These are phyloP conservation scores for Kwoniella bestiolae DNA, from an alignment of 768 basidiomycete genomes.

Conservation along the genomic window DNA sequence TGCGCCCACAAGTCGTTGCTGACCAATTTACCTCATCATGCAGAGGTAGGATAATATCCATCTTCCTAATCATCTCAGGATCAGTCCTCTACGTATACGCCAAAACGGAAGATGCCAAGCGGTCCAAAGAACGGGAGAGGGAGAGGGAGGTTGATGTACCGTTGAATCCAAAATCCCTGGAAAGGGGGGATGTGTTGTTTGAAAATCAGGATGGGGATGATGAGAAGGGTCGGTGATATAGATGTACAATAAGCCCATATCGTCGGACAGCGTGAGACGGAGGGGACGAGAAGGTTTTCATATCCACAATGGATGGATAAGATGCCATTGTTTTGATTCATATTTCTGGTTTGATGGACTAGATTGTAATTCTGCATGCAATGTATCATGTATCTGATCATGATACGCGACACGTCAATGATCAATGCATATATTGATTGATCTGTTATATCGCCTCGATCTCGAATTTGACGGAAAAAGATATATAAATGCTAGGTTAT, in stretches of 20 bases:
- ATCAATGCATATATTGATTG: not conserved
- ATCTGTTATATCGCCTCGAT: too few species aligned
- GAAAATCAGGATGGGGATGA: slow-evolving; percentile 4
- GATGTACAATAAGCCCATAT: too few species aligned
- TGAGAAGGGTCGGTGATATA: too few species aligned
- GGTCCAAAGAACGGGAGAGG: slow-evolving; percentile 6
- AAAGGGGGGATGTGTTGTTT: slow-evolving; percentile 29
- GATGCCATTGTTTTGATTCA: too few species aligned
- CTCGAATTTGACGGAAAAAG: too few species aligned
- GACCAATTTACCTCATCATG: not conserved
- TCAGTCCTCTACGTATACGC: slow-evolving; percentile 55
- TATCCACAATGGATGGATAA: too few species aligned
- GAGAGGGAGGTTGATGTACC: not conserved
- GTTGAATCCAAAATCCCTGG: slow-evolving; percentile 23
- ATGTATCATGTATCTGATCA: too few species aligned
- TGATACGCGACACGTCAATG: not conserved
- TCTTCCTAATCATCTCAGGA: slow-evolving; percentile 51
- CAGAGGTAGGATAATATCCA: slow-evolving; percentile 48
- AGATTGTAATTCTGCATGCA: too few species aligned
- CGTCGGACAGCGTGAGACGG: slow-evolving; percentile 7
- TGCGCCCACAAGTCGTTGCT: too few species aligned
- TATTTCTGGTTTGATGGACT: too few species aligned
- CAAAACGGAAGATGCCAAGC: slow-evolving; percentile 49
- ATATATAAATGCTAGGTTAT: slow-evolving; percentile 21
- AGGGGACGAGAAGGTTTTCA: not conserved